A percentile compares a stretch with the other conserved stretches of the same genome.
phyloP scores from a whole-genome alignment of 2,329 filamentous ascomycete species.

The Lasiodiplodia hormozganensis region DNA sequence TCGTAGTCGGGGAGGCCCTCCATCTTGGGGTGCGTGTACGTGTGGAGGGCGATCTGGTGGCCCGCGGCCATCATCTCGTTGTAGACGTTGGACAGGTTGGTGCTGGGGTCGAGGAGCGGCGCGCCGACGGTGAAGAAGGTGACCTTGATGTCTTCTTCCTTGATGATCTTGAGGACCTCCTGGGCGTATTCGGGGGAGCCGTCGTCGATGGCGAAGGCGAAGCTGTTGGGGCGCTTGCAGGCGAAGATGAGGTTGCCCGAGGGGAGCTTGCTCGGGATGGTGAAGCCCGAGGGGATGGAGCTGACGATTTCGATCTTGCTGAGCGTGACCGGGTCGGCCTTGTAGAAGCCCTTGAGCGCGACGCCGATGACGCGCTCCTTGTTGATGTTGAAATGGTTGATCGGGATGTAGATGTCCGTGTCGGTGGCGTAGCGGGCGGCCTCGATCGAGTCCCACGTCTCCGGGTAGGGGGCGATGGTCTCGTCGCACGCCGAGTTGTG shows the following conservation, averaged over 20 bases:
- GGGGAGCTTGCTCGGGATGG: conserved; percentile 65
- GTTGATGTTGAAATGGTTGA: conserved; percentile 71
- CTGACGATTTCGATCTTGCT: conserved; percentile 67
- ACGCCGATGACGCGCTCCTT: conserved; percentile 63
- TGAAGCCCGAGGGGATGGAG: conserved; percentile 58
- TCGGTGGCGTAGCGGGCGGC: conserved; percentile 63
- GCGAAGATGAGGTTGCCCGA: conserved; percentile 67
- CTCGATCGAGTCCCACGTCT: conserved; percentile 72
- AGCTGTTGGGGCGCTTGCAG: conserved; percentile 72
- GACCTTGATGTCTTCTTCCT: conserved; percentile 67
- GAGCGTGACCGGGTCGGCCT: conserved; percentile 57
- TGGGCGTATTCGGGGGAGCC: conserved; percentile 66
- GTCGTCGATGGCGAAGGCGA: conserved; percentile 77
- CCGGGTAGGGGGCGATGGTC: conserved; percentile 65
- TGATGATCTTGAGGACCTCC: conserved; percentile 67
- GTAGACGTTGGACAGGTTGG: conserved; percentile 70
- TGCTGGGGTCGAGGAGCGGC: conserved; percentile 64
- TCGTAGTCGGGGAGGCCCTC: conserved; percentile 61
- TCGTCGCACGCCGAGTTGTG: conserved; percentile 68
- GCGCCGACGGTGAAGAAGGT: conserved; percentile 76
- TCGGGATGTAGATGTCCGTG: conserved; percentile 69
- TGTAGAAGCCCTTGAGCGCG: conserved; percentile 70
- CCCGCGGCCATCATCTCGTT: conserved; percentile 66
- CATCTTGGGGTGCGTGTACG: conserved; percentile 73
- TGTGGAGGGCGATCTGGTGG: conserved; percentile 73